Evolutionary conservation across 1,284 basidiomycete genomes (phyloP).

Genomic region (Ceratobasidium sp.): DNA sequence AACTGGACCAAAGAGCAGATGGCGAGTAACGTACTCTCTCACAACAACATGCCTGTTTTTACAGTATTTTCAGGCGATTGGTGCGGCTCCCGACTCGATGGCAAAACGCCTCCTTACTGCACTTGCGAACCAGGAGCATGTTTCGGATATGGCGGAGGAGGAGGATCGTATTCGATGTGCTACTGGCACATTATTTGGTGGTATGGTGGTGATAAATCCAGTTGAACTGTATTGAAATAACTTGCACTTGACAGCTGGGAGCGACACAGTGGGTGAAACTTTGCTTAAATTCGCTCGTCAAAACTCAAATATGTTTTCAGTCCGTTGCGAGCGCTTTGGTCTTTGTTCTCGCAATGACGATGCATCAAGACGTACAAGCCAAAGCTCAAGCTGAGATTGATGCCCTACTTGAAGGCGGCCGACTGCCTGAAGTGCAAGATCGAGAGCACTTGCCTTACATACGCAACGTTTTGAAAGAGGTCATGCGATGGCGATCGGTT

Average conservation of each 20-base stretch:
- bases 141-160: not conserved
- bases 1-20: slow-evolving; percentile 8
- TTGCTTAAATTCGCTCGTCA: not conserved
- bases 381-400: slow-evolving; percentile 31
- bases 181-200: slow-evolving; percentile 9
- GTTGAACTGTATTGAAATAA: not conserved
- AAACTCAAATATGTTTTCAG: not conserved
- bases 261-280: slow-evolving; percentile 15
- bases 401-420: slow-evolving; percentile 1
- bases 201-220: not conserved
- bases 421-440: slow-evolving; percentile 14
- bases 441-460: slow-evolving; percentile 22
- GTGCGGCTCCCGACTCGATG: slow-evolving; percentile 28
- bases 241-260: not conserved
- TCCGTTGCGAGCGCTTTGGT: not conserved
- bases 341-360: slow-evolving; percentile 18
- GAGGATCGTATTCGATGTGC: slow-evolving; percentile 17
- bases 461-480: slow-evolving; percentile 60
- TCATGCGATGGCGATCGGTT: slow-evolving; percentile 60
- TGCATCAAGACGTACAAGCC: slow-evolving; percentile 17
- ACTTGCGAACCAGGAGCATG: not conserved
- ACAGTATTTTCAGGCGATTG: slow-evolving; percentile 4
- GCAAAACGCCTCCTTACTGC: slow-evolving; percentile 1
- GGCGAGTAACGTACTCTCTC: not conserved
- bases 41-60: too few relatives aligned